Conservation (phyloP, 805 yeast species). For the Metschnikowia cubensis region DNA sequence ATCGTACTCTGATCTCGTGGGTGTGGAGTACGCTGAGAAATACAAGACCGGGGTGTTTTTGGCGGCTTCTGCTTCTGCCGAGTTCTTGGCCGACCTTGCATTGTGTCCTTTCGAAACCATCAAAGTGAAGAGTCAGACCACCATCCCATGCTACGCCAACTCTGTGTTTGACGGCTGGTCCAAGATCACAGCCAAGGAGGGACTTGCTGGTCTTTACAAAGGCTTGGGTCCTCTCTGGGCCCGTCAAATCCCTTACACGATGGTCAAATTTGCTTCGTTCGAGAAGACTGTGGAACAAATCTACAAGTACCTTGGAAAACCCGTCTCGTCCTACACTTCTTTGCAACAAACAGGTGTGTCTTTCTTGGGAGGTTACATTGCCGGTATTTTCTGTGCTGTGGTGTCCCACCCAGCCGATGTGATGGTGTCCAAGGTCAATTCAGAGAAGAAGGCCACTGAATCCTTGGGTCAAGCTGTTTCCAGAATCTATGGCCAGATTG, state of each 20-base stretch:
- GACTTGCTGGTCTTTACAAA: conserved; percentile 72
- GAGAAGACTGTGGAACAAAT: conserved; percentile 85
- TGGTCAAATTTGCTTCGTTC: conserved; percentile 94
- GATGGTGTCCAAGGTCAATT: conserved; percentile 89
- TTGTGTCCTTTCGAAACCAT: conserved; percentile 95
- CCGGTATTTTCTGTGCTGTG: conserved; percentile 94
- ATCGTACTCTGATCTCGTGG: conserved; percentile 63
- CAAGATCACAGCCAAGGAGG: conserved; percentile 63
- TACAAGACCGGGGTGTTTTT: conserved; percentile 73
- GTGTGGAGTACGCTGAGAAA: conserved; percentile 55
- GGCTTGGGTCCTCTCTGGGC: conserved; percentile 93
- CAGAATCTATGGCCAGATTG: conserved; percentile 78
- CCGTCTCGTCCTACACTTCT: conserved; percentile 65
- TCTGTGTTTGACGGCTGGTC: conserved; percentile 62
- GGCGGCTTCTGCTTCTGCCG: conserved; percentile 90
- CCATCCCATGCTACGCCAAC: conserved; percentile 78
- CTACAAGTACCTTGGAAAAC: conserved; percentile 67
- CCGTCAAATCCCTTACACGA: conserved; percentile 97
- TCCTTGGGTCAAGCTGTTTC: conserved; percentile 59
- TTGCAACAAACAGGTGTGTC: conserved; percentile 90
- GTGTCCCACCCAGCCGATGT: conserved; percentile 99
- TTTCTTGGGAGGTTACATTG: conserved; percentile 92
- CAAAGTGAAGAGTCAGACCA: conserved; percentile 90
- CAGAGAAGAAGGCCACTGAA: conserved; percentile 64
- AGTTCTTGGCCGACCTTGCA: conserved; percentile 83